Conservation (phyloP, 441 rosid species). For the Mallotus repandus region DNA sequence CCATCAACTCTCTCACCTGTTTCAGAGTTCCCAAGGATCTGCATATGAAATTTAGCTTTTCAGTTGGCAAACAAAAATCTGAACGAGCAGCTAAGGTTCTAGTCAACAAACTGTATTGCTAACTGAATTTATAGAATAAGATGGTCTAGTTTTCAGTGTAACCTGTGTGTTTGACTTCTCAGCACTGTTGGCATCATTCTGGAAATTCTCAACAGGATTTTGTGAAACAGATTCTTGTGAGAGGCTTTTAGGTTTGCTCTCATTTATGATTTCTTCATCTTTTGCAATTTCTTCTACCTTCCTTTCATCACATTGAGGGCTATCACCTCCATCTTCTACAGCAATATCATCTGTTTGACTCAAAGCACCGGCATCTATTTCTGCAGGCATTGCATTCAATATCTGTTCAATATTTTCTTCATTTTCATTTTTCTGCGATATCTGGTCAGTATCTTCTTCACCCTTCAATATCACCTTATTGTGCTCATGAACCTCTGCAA, state of each 20-base stretch:
- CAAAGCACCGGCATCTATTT: conserved; percentile 8
- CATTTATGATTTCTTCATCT: conserved; percentile 22
- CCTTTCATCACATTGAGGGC: conserved; percentile 12
- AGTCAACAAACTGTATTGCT: conserved; percentile 9
- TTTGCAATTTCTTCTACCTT: conserved; percentile 20
- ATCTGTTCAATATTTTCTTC: conserved; percentile 14
- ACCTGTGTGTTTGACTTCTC: conserved; percentile 31
- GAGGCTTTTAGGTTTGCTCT: conserved; percentile 13
- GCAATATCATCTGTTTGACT: conserved; percentile 3
- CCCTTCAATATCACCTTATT: not conserved
- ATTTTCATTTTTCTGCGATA: conserved; percentile 14
- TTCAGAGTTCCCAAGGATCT: conserved; percentile 22
- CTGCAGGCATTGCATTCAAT: not conserved
- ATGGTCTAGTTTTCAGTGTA: not conserved
- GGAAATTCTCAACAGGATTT: conserved; percentile 11
- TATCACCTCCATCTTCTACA: conserved; percentile 13
- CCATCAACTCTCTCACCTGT: conserved; percentile 13
- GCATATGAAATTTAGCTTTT: conserved; percentile 2
- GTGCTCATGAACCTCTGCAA: conserved; percentile 7
- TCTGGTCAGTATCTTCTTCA: conserved; percentile 22
- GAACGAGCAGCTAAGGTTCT: conserved; percentile 6
- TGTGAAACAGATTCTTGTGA: conserved; percentile 20
- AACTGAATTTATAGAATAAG: conserved; percentile 3
- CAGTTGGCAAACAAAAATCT: conserved; percentile 8
- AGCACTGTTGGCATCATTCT: conserved; percentile 11